Base-by-base conservation (phyloP, 2,329 filamentous ascomycete species). In the Penicillium sp. region DNA sequence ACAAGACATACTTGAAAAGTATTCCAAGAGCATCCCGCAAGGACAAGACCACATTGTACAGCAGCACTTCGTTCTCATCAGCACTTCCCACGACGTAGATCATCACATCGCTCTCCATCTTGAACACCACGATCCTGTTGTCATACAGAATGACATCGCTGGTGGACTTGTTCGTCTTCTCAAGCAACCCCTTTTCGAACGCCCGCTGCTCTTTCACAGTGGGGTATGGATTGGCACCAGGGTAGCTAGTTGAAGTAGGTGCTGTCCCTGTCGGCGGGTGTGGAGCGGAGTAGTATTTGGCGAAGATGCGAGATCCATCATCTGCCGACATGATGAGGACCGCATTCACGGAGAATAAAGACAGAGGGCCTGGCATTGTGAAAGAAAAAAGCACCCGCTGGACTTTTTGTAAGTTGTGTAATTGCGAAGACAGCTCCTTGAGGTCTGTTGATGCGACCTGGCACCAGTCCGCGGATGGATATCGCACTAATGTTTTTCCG, bases 131-230 rank as follows among this genome's bases (percentile, higher is more conserved):
- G 52, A 98, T 86, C 63, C 89, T 83, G 74, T 94, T 94, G 73
- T 98, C 93, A 74, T 96, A 97, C 47, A 98, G 82, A 60, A 98
- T 94, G 62, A 98, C 93, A 74, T 97, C 93, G 61, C 86, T 89
- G 11, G 83, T 90, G 74, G 94, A 89, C 78, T 97, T 98, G 58
- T 87, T 85, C 12, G 93, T 97, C 80, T 98, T 97, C 64, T 95
- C 85, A 51, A 96, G 75, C 35, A 98, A 80, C 5, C 90, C 93
- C 76, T 96, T 96, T 73, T 98, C 93, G 65, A 98, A 98, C 2
- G 87, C 81, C 71, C 94, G 95, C 74, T 98, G 93, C 61, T 94
- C 84, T 76, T 96, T 96, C 47, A 93, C 73, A 49, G 88, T 89
- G 50, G 88, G 78, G 72, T 96, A 97, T 24, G 90, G 88, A 66